Evolutionary conservation across 208 protist genomes (phyloP), one percentile per base, ranked within the genome.

Genomic region (Angomonas deanei): DNA sequence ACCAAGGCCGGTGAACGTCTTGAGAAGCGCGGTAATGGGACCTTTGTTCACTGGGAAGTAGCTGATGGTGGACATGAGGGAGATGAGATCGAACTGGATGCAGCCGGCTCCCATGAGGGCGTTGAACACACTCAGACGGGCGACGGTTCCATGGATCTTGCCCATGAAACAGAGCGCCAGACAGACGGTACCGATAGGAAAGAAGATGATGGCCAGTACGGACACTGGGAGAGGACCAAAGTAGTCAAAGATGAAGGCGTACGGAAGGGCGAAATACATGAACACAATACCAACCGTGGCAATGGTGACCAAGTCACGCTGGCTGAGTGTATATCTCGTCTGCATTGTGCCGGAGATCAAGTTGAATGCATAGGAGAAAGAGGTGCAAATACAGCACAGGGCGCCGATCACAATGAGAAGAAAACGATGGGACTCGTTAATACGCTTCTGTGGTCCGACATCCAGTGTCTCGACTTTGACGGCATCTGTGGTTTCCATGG

Each of bases 1-100:
- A 34, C 81, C 84, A n/a, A 91, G 76, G 10, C 84, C 84, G 39
- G 70, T 78, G 60, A 86, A 52, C n/a, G 78, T 84, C 69, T 91
- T 91, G 49, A 86, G 71, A 19, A 91, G 42, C n/a, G 79, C 84
- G 0, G 80, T 56, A 4, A 86, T 81, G 49, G 57, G 61, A n/a
- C 80, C 84, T 6, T 59, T 39, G 13, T 69, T 38, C 13, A 69
- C 74, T 8, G 84, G 84, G 61, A 91, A 91, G 55, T 74, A 54
- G 47, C 59, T 77, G n/a, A 88, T 36, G 60, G 81, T 49, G 30
- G 79, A 80, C 65, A 86, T 67, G 8, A 77, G 36, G 17, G 63
- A 54, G 17, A 53, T 72, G 1, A 88, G 61, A 34, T 91, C 84
- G 54, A 88, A 82, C 36, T 80, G 72, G 33, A 70, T 32, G 11